Base-by-base conservation (phyloP, 2,329 filamentous ascomycete species). In the Kalaharituber pfeilii region DNA sequence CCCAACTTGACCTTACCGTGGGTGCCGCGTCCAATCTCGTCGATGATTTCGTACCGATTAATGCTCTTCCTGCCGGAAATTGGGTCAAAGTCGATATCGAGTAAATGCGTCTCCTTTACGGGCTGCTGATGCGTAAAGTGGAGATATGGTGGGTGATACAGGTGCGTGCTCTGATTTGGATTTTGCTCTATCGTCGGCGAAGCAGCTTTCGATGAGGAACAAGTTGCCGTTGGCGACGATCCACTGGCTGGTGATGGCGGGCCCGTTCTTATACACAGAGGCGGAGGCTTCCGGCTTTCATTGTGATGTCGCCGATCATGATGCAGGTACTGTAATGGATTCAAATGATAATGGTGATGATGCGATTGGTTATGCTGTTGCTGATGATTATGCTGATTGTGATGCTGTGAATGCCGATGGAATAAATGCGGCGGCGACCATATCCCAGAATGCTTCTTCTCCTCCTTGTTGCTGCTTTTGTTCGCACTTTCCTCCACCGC, bases 1-100 rank as follows among this genome's bases (percentile, higher is more conserved):
- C 88, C 91, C 49, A 95, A 75, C 70, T 98, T 98, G 65, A 98
- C 91, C 71, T 96, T 98, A 65, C 91, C 91, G 67, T 98, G 91
- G 64, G 94, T 86, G 51, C 91, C 91, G 56, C 91, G 83, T 53
- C 91, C 91, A 53, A 98, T 85, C 69, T 98, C 91, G 67, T 94
- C 85, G 60, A 96, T 83, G 63, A 98, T 86, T 69, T 95, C 86
- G 70, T 98, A 98, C 66, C 95, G 84, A 65, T 98, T 98, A 73
- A 98, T 94, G 52, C 88, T 76, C 71, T 98, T 98, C 59, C 91
- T 85, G 56, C 91, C 91, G 4, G 89, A 94, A 59, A 86, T 76
- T 53, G 78, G 78, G 68, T 96, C 87, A 59, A 88, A 81, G 65
- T 96, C 89, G 62, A 95, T 86, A 47, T 63, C 62, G 2, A 64